phyloP scores from a whole-genome alignment of 108 stramenopile genomes.

The Nannochloropsis salina region DNA sequence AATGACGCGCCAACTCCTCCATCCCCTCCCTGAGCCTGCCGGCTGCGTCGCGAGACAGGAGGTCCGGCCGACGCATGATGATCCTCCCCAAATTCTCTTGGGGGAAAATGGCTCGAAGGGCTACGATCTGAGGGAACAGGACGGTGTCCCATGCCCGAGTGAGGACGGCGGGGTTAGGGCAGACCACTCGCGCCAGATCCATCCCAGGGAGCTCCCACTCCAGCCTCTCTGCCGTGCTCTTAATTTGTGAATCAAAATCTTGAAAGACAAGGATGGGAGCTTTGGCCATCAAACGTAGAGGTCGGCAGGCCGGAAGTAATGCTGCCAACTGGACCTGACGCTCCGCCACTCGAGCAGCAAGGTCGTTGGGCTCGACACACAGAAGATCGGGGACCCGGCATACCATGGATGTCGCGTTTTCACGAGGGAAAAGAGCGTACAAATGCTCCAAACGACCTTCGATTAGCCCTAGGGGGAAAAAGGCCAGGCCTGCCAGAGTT shows the following conservation, averaged over 20 bases:
- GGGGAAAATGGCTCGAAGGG: not conserved
- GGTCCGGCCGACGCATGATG: not conserved
- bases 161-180: not conserved
- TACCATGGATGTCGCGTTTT: not conserved
- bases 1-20: not conserved
- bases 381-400: not conserved
- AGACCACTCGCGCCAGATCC: not conserved
- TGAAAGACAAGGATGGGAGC: not conserved
- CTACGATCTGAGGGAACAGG: not conserved
- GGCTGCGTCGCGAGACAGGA: not conserved
- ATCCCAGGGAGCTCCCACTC: not conserved
- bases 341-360: not conserved
- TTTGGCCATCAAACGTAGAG: slow-evolving; percentile 16
- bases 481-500: not conserved
- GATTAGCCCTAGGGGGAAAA: not conserved
- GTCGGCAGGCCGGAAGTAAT: not conserved
- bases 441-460: not conserved
- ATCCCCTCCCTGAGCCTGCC: not conserved
- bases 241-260: not conserved
- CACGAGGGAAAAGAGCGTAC: not conserved
- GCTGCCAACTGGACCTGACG: not conserved
- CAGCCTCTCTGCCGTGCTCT: not conserved
- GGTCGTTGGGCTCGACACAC: slow-evolving; percentile 10
- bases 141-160: not conserved
- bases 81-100: not conserved